These are phyloP conservation scores for Groenewaldozyma salmanticensis DNA, from an alignment of 805 yeast genomes.

Conservation along the genomic window DNA sequence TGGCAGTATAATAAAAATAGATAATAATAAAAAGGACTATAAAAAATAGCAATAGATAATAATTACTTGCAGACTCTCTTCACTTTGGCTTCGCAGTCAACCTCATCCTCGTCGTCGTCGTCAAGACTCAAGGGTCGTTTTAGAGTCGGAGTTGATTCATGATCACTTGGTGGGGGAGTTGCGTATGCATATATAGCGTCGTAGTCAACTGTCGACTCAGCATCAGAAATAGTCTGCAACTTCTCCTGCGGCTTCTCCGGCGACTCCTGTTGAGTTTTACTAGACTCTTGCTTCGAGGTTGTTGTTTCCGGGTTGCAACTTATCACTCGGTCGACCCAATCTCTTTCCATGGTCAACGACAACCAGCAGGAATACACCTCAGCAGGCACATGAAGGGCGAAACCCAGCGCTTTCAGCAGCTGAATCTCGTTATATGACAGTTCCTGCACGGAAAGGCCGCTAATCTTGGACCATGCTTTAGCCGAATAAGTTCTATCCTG, in stretches of 20 bases:
- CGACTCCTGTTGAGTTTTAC: neutral
- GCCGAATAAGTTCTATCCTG: slow-evolving; percentile 66
- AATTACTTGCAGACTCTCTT: too few species aligned
- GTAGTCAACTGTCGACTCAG: too few species aligned
- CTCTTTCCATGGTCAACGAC: slow-evolving; percentile 6
- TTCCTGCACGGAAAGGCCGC: slow-evolving; percentile 48
- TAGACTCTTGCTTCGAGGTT: too few species aligned
- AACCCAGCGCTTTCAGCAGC: slow-evolving; percentile 45
- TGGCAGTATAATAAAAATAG: too few species aligned
- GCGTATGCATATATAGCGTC: neutral
- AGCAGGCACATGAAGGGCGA: slow-evolving; percentile 45
- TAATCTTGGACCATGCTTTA: slow-evolving; percentile 63
- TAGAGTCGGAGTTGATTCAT: neutral
- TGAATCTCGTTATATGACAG: slow-evolving; percentile 44
- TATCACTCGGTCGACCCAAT: neutral
- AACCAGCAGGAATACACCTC: slow-evolving; percentile 38
- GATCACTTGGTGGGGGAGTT: neutral
- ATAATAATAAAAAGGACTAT: too few species aligned
- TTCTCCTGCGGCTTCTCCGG: neutral
- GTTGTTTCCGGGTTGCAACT: too few species aligned
- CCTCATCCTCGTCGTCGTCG: too few species aligned
- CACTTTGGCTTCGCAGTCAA: too few species aligned
- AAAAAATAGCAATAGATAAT: too few species aligned
- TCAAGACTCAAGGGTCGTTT: neutral
- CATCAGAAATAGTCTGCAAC: neutral